Evolutionary conservation across 768 basidiomycete species (phyloP).

Genomic region (Xerocomellus intermedius): DNA sequence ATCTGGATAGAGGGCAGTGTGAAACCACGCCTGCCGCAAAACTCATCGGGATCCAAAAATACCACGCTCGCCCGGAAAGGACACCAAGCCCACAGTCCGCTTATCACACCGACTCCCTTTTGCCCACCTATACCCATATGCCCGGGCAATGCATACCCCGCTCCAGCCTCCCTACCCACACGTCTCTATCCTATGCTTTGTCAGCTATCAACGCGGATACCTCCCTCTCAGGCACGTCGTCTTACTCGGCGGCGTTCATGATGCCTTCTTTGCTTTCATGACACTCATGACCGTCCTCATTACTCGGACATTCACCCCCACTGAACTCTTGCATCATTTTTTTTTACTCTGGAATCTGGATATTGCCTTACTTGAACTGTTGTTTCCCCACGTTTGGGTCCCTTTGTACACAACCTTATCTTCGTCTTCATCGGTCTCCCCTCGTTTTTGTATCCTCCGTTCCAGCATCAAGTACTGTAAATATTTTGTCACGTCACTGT

Average conservation of each 20-base stretch:
- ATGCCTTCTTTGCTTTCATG: constrained; percentile 36
- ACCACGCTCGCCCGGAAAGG: constrained; percentile 31
- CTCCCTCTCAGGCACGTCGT: constrained; percentile 20
- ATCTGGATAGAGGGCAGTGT: constrained; percentile 57
- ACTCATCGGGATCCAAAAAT: constrained; percentile 51
- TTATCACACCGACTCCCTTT: constrained; percentile 29
- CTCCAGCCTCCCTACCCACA: constrained; percentile 30
- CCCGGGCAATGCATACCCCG: constrained; percentile 38
- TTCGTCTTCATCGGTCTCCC: constrained; percentile 22
- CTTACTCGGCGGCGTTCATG: constrained; percentile 31
- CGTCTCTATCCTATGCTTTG: constrained; percentile 44
- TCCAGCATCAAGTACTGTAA: constrained; percentile 31
- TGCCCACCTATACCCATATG: constrained; percentile 32
- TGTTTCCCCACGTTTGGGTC: constrained; percentile 13
- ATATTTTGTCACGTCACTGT: constrained; percentile 31
- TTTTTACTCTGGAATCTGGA: constrained; percentile 17
- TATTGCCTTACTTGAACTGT: constrained; percentile 31
- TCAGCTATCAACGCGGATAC: constrained; percentile 36
- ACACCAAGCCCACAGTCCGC: constrained; percentile 27
- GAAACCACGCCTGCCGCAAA: constrained; percentile 57
- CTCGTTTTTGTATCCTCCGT: constrained; percentile 22
- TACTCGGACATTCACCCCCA: constrained; percentile 18
- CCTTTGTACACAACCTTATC: constrained; percentile 10
- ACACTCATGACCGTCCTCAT: constrained; percentile 28
- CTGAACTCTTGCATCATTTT: constrained; percentile 24